Evolutionary conservation across 805 yeast genomes (phyloP), one percentile per base, ranked within the genome.

Genomic region (Myxozyma mucilagina): DNA sequence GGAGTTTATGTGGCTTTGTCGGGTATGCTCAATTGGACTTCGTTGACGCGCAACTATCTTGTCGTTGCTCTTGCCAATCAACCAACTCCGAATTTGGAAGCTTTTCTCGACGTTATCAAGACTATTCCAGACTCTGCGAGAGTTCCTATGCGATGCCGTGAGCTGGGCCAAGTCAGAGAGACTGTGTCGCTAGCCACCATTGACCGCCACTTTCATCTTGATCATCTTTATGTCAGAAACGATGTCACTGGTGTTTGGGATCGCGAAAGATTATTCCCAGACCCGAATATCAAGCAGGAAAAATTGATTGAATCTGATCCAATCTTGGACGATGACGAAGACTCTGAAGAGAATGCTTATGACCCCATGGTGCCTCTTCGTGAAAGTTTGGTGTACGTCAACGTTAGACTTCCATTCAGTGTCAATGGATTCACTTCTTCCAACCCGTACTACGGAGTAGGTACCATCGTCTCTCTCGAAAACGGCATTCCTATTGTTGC

Each of bases 121-220:
- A 32, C 48, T 11, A 50, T 63, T 38, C 63, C 67, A 6, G 67
- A 63, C 43, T 55, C 56, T 16, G 34, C 34, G 32, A 20, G 60
- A 8, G 65, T 63, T 8, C 59, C 67, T 4, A 35, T 50, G 20
- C 51, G 62, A n/a, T 49, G 44, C 35, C 48, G 48, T 24, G 68
- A 64, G 7, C 50, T 65, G n/a, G 67, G 67, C 1, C 57, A 57
- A 38, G 20, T 38, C 14, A 58, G 62, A 5, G 68, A 64, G 52
- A 54, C 57, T 5, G 42, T 52, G 18, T 43, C 47, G 7, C 47
- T 64, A 7, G 61, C 58, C 29, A 57, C 61, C 34, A 54, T 65
- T 36, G 68, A 65, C 31, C 64, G 68, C 13, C 68, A 65, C 42
- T 65, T 65, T 42, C 60, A 57, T 53, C 60, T 48, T 16, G 65